These are phyloP conservation scores for Diplodia corticola DNA, from an alignment of 2,329 filamentous ascomycete species.

Conservation along the genomic window DNA sequence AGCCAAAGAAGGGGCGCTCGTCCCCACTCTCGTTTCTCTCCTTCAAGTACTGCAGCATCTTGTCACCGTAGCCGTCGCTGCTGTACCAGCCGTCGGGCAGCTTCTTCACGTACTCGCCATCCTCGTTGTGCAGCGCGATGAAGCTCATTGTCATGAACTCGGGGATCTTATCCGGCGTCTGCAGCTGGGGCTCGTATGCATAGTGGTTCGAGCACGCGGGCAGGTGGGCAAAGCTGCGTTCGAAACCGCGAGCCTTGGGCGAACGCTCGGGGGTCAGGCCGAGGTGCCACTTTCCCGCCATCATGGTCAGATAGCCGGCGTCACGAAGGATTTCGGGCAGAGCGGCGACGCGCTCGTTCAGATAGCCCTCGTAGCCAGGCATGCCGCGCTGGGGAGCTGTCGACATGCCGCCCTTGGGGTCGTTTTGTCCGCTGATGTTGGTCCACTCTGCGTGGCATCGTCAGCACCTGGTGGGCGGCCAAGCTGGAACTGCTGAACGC, in stretches of 20 bases:
- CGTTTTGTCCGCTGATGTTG: constrained; percentile 55
- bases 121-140: constrained; percentile 43
- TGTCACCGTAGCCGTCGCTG: constrained; percentile 42
- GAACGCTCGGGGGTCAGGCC: constrained; percentile 59
- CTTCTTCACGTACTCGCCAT: constrained; percentile 43
- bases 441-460: constrained; percentile 49
- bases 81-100: constrained; percentile 40
- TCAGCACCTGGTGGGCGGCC: not conserved
- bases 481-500: not conserved
- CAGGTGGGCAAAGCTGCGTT: constrained; percentile 59
- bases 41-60: constrained; percentile 41
- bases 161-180: constrained; percentile 36
- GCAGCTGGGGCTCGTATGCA: constrained; percentile 52
- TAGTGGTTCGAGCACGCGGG: constrained; percentile 54
- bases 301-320: constrained; percentile 60
- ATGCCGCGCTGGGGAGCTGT: constrained; percentile 58
- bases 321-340: constrained; percentile 61
- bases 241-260: constrained; percentile 60
- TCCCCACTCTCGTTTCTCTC: constrained; percentile 39
- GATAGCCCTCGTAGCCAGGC: constrained; percentile 64
- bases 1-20: constrained; percentile 58
- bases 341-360: constrained; percentile 60
- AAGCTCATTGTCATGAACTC: constrained; percentile 46
- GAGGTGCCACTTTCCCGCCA: constrained; percentile 66
- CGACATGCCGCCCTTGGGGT: constrained; percentile 52